Base-by-base conservation (phyloP, 2,329 filamentous ascomycete species). In the Phyllosticta citrichinensis region DNA sequence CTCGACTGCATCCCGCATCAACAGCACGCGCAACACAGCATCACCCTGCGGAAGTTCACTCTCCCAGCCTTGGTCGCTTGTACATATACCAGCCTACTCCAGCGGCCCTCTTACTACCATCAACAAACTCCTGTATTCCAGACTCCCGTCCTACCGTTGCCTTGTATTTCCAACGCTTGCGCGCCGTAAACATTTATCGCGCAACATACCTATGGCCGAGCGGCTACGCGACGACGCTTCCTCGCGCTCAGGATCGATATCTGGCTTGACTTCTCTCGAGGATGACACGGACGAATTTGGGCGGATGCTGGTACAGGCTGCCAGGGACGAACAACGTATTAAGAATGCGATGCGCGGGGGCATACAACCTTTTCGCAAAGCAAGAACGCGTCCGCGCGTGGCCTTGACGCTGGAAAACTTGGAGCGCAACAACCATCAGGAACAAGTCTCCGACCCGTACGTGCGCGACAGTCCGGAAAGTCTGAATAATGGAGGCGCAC, bases 281-380 rank as follows among this genome's bases (percentile, higher is more conserved):
- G 73, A 75, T 63, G 75, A 75, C 61, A 75, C 73, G 20, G 76
- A 79, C 65, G 76, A 79, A 1, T 79, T 80, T 62, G 77, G 77
- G 17, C 70, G 70, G 57, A 70, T 69, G 57, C 72, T 80, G 64
- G 69, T 79, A 55, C 74, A 78, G 64, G 73, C 77, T 63, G 72
- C 70, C 47, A 73, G 75, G 62, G 77, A 80, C 65, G 67, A 75
- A 63, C 71, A 72, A 56, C 73, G 75, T 24, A 60, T 76, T 30
- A 70, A 71, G 47, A 69, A 70, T 62, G 73, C 73, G 51, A 65
- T 73, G 54, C 66, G 66, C 24, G 68, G 68, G 61, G 67, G 68
- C 58, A 63, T 33, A 17, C 69, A 70, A 63, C 68, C 76, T 8
- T 79, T 79, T 64, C 67, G 74, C 51, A 78, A 77, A 64, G 75